phyloP scores from a whole-genome alignment of 345 rosid genomes.

The Eucalyptus leucophloia region DNA sequence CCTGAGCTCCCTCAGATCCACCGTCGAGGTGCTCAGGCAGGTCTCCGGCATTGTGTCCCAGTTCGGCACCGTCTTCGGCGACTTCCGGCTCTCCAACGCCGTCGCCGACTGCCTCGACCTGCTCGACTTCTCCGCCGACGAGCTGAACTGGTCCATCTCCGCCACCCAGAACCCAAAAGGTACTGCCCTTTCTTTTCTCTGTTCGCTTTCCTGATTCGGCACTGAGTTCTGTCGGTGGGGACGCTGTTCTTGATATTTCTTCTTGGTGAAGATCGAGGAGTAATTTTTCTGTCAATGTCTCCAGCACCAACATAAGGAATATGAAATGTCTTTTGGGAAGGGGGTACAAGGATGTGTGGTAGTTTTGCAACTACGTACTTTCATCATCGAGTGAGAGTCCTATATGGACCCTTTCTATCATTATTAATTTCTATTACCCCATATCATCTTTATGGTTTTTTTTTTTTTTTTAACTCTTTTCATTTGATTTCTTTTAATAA shows the following conservation, averaged over 20 bases:
- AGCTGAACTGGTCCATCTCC: constrained; percentile 5
- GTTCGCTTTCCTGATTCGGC: neutral
- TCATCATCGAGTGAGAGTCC: neutral
- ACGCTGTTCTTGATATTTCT: neutral
- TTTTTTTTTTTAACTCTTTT: neutral
- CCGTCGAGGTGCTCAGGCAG: neutral
- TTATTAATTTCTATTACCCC: neutral
- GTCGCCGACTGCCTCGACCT: constrained; percentile 10
- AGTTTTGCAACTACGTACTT: neutral
- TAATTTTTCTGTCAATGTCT: neutral
- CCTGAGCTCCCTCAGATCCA: neutral
- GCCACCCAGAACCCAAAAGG: constrained; percentile 3
- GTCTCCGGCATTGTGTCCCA: constrained; percentile 2
- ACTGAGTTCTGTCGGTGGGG: neutral
- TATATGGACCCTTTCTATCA: neutral
- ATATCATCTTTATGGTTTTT: neutral
- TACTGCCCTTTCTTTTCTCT: neutral
- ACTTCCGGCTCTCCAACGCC: constrained; percentile 7
- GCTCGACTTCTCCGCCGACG: constrained; percentile 6
- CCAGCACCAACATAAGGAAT: neutral
- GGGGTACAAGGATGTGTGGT: neutral
- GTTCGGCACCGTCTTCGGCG: neutral
- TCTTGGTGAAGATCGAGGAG: neutral
- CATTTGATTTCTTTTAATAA: neutral
- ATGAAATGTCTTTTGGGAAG: neutral